A percentile compares a stretch with the other conserved stretches of the same genome.
These are phyloP conservation scores for Umbilicus rupestris DNA, from an alignment of 164 flowering plant genomes.

Conservation along the genomic window DNA sequence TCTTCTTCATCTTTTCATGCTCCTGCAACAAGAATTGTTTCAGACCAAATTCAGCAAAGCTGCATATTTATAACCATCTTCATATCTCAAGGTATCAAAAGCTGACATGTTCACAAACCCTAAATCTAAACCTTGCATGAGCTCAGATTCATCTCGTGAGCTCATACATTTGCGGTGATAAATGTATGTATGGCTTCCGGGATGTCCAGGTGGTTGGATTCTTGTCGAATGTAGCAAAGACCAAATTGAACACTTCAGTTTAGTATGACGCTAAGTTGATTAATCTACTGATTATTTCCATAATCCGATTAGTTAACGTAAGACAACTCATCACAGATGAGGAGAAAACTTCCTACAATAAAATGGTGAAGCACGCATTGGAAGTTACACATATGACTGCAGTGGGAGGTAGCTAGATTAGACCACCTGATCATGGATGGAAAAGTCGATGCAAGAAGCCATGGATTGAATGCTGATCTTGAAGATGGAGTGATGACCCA, in stretches of 20 bases:
- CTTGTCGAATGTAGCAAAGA: not conserved
- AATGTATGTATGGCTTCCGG: not conserved
- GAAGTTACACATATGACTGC: too few species aligned
- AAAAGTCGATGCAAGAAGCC: slow-evolving; percentile 8
- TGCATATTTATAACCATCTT: too few species aligned
- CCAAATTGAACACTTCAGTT: not conserved
- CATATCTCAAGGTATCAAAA: not conserved
- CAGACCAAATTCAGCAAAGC: not conserved
- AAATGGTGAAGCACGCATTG: too few species aligned
- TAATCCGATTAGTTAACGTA: too few species aligned
- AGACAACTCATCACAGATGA: not conserved
- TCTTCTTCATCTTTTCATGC: not conserved
- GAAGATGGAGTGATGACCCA: not conserved
- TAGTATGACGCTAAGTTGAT: too few species aligned
- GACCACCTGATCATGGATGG: not conserved
- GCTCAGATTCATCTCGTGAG: not conserved
- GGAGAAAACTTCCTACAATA: too few species aligned
- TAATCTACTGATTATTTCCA: too few species aligned
- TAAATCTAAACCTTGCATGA: not conserved
- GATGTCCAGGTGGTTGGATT: not conserved
- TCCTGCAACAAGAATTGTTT: not conserved
- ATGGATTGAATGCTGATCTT: not conserved
- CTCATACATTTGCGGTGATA: too few species aligned
- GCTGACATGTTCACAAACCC: not conserved
- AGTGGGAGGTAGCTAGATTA: not conserved